Evolutionary conservation across 2,329 filamentous ascomycete genomes (phyloP), one percentile per base, ranked within the genome.

Genomic region (Coniochaeta prunicola): DNA sequence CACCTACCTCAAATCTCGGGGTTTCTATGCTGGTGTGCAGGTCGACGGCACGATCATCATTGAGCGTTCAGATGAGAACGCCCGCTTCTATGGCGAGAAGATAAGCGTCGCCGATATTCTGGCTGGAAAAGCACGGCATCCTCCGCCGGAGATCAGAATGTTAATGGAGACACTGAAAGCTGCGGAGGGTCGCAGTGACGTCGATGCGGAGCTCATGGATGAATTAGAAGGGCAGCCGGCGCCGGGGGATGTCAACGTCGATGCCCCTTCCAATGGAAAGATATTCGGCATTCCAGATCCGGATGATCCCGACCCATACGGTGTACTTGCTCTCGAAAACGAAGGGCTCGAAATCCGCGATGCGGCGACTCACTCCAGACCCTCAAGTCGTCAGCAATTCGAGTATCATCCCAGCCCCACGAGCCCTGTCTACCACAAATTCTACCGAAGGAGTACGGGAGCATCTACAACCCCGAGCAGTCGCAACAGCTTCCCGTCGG

Each of bases 1-100:
- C 79, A 91, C 86, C 31, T 94, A 94, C 68, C 83, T 92, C 72
- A 93, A 93, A 75, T 89, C 85, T 62, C 81, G 89, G 33, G 90
- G 91, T 1, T 81, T 93, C 59, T 93, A 92, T 69, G 88, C 87
- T 1, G 89, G 90, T 13, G 81, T 92, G 0, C 88, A 91, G 63
- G 79, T 92, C n/a, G 90, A 93, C 64, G 90, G 90, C 2, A 92
- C 90, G 0, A 80, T 93, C 19, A 79, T 93, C 45, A 85, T 92
- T 56, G 87, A 90, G 66, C 81, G 90, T 24, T 83, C 80, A 0
- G 90, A 92, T 64, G 90, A 91, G 67, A 94, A 94, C 67, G 86
- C 89, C 61, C 80, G 82, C 10, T 93, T 93, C 65, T 94, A 92
- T 68, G 59, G 59, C 19, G 34, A 33, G n/a, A 58, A 15, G 58